Conservation (phyloP, 164 flowering plant genomes). For the Magnolia officinalis region DNA sequence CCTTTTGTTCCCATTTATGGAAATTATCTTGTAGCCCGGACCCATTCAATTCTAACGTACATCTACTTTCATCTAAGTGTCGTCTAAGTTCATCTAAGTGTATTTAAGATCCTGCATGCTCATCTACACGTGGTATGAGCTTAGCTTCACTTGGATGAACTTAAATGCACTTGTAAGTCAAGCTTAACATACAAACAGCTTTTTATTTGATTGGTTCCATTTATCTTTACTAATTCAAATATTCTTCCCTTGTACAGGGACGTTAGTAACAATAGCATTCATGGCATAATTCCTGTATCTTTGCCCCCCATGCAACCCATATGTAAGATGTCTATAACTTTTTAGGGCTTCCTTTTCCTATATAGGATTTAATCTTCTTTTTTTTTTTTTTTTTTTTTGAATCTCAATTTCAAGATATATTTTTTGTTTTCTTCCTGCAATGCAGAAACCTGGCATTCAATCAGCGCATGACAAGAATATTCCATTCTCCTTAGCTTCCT, state of each 20-base stretch:
- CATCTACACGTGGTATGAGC: too few relatives aligned
- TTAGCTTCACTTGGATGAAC: too few relatives aligned
- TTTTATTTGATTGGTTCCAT: too few relatives aligned
- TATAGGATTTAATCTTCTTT: not conserved
- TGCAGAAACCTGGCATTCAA: slow-evolving; percentile 73
- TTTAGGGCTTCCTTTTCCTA: not conserved
- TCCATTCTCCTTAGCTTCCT: slow-evolving; percentile 41
- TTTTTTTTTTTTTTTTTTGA: too few relatives aligned
- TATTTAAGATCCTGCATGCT: slow-evolving; percentile 3
- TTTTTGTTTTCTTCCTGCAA: not conserved
- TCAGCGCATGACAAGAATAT: slow-evolving; percentile 45
- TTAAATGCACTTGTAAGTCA: too few relatives aligned
- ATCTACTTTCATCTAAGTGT: not conserved
- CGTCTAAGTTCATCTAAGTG: not conserved
- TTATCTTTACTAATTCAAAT: too few relatives aligned
- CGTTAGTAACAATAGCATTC: slow-evolving; percentile 56
- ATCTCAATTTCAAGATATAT: not conserved
- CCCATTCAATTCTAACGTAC: too few relatives aligned
- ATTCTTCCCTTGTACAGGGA: slow-evolving; percentile 37
- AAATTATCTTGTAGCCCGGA: too few relatives aligned
- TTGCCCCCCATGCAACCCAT: slow-evolving; percentile 63
- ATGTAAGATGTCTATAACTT: slow-evolving; percentile 39
- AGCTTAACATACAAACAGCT: too few relatives aligned
- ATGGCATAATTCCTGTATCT: slow-evolving; percentile 55
- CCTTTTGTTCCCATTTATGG: not conserved